phyloP scores from a whole-genome alignment of 257 asterid genomes.

The Lithospermum erythrorhizon region DNA sequence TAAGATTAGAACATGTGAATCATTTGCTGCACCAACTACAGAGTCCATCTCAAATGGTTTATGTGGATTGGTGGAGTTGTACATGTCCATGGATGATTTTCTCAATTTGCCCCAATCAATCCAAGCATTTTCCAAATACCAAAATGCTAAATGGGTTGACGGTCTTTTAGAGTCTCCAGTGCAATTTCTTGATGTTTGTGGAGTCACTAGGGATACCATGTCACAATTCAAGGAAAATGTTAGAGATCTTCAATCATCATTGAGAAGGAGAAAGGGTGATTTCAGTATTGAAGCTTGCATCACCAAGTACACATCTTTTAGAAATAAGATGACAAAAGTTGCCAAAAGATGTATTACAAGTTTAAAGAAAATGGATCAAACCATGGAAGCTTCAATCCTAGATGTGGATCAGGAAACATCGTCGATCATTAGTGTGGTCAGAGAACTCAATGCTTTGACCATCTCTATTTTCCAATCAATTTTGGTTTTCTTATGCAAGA shows the following conservation, averaged over 20 bases:
- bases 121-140: constrained; percentile 8
- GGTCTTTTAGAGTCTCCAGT: constrained; percentile 7
- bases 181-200: constrained; percentile 8
- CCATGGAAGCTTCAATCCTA: constrained; percentile 6
- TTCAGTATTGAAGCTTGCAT: constrained; percentile 6
- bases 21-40: constrained; percentile 2
- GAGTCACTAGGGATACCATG: neutral
- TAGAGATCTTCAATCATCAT: constrained; percentile 3
- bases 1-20: constrained; percentile 10
- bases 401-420: constrained; percentile 15
- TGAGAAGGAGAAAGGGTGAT: constrained; percentile 12
- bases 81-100: constrained; percentile 5
- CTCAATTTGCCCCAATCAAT: constrained; percentile 9
- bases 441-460: constrained; percentile 12
- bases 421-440: constrained; percentile 9
- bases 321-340: constrained; percentile 21
- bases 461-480: constrained; percentile 11
- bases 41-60: constrained; percentile 6
- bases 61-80: constrained; percentile 1
- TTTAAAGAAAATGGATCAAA: constrained; percentile 16
- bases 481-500: constrained; percentile 18
- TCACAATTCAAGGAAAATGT: constrained; percentile 10
- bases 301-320: constrained; percentile 9
- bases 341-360: constrained; percentile 12
- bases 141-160: constrained; percentile 8